Conservation (phyloP, 495 filamentous ascomycete species). For the Geoglossum glabrum region DNA sequence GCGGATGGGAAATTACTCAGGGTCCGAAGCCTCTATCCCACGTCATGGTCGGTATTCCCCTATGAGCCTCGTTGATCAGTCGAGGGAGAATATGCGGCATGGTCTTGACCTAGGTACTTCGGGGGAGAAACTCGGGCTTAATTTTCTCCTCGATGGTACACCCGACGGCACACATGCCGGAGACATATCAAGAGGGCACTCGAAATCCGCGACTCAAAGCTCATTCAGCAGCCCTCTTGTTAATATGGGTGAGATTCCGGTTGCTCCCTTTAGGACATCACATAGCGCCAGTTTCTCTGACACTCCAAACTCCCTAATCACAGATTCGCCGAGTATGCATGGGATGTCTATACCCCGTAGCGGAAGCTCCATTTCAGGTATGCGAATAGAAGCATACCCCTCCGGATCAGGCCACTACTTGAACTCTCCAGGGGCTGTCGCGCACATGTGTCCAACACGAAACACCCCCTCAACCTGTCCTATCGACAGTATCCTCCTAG, state of each 20-base stretch:
- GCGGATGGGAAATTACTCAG: slow-evolving; percentile 7
- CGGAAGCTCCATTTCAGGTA: background rate
- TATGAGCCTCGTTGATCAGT: background rate
- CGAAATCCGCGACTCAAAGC: background rate
- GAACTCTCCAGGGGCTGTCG: background rate
- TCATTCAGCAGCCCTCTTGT: background rate
- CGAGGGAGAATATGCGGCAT: background rate
- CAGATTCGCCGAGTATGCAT: background rate
- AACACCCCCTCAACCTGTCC: slow-evolving; percentile 49
- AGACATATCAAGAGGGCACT: background rate
- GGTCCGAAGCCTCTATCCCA: background rate
- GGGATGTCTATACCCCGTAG: background rate
- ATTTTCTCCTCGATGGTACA: background rate
- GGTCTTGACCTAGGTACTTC: background rate
- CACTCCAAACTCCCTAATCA: background rate
- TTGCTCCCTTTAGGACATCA: background rate
- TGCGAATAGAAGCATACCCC: background rate
- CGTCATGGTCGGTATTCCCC: background rate
- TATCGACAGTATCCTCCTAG: slow-evolving; percentile 53
- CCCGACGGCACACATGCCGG: background rate
- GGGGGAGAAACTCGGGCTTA: background rate
- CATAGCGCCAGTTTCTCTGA: background rate
- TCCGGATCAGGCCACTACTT: background rate
- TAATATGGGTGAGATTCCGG: background rate
- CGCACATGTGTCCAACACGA: slow-evolving; percentile 10